Evolutionary conservation across 345 rosid genomes (phyloP).

Genomic region (Gossypium arboreum): DNA sequence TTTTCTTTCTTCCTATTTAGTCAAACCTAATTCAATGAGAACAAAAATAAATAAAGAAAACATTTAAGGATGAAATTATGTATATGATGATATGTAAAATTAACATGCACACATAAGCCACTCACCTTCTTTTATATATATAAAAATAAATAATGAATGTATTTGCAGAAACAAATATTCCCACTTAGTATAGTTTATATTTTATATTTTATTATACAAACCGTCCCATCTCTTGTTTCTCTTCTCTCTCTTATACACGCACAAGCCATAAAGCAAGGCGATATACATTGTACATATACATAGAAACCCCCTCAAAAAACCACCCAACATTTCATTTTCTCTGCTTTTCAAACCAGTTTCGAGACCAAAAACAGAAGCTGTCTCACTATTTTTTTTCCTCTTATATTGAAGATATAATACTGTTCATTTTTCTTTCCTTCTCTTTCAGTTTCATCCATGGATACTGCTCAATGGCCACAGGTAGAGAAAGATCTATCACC

Average conservation of each 20-base stretch:
- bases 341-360: slow-evolving; percentile 32
- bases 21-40: slow-evolving; percentile 1
- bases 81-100: not conserved
- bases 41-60: not conserved
- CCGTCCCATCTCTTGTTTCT: slow-evolving; percentile 22
- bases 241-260: slow-evolving; percentile 17
- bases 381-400: slow-evolving; percentile 20
- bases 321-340: slow-evolving; percentile 32
- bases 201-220: slow-evolving; percentile 16
- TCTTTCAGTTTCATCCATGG: slow-evolving; percentile 64
- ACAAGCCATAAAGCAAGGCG: slow-evolving; percentile 42
- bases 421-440: slow-evolving; percentile 23
- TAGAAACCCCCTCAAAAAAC: slow-evolving; percentile 37
- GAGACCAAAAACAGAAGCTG: slow-evolving; percentile 6
- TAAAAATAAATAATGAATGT: slow-evolving; percentile 7
- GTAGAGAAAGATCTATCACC: slow-evolving; percentile 37
- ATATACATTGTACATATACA: slow-evolving; percentile 27
- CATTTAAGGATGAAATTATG: not conserved
- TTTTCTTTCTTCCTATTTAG: not conserved
- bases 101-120: not conserved
- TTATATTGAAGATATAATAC: slow-evolving; percentile 3
- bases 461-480: slow-evolving; percentile 98
- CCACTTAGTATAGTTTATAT: slow-evolving; percentile 27
- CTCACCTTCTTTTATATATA: not conserved
- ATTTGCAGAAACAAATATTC: slow-evolving; percentile 39